Percentiles rank a stretch among this genome's conserved stretches.
These are phyloP conservation scores for Solanum chmielewskii DNA, from an alignment of 257 asterid species.

Conservation along the genomic window DNA sequence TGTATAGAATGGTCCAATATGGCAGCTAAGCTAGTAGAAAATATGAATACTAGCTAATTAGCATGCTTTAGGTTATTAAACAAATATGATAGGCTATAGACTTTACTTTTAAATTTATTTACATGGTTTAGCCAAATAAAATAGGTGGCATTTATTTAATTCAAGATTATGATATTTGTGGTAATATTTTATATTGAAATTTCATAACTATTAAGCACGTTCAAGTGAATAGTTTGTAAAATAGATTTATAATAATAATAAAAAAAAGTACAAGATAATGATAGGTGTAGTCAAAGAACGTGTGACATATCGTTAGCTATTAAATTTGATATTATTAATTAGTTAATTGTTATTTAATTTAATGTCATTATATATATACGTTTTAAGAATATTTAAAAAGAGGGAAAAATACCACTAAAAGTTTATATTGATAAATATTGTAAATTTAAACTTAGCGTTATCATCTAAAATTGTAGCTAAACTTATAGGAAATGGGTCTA, in stretches of 20 bases:
- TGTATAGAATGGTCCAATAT: background rate
- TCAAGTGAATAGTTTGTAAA: background rate
- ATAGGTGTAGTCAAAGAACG: too few species aligned
- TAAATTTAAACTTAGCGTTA: background rate
- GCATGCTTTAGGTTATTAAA: background rate
- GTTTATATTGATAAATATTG: background rate
- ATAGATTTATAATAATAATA: too few species aligned
- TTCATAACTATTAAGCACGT: background rate
- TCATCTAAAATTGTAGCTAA: background rate
- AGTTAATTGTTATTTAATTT: too few species aligned
- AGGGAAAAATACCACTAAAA: too few species aligned
- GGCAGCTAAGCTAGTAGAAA: background rate
- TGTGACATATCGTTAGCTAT: too few species aligned
- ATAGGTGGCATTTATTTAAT: background rate
- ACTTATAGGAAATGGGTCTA: background rate
- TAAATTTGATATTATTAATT: too few species aligned
- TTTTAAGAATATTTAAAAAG: too few species aligned
- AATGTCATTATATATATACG: too few species aligned
- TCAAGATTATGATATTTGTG: background rate
- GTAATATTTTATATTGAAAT: background rate
- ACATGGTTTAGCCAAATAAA: background rate
- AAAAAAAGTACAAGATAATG: too few species aligned
- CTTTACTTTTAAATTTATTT: background rate
- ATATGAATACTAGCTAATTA: background rate
- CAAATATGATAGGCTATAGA: background rate